These are phyloP conservation scores for Polytrichum commune DNA, from an alignment of 225 moss, liverwort and hornwort genomes.

Conservation along the genomic window DNA sequence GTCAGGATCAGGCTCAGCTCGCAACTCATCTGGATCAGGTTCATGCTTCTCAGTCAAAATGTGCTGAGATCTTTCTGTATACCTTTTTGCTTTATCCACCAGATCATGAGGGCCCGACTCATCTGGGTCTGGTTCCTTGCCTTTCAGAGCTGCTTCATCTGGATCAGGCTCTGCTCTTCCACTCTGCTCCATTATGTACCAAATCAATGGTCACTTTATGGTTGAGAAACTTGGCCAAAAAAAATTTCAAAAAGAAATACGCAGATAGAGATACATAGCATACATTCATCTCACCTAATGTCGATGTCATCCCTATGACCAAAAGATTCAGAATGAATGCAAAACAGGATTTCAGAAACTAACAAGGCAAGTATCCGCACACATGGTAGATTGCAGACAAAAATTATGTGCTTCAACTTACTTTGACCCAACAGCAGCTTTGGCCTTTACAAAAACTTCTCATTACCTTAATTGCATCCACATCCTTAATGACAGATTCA, in stretches of 20 bases:
- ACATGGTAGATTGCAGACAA: too few relatives aligned
- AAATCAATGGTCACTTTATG: neutral
- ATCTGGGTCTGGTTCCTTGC: conserved; percentile 34
- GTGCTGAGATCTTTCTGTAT: conserved; percentile 2
- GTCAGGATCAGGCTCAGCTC: conserved; percentile 30
- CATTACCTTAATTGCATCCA: conserved; percentile 14
- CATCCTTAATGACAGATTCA: conserved; percentile 7
- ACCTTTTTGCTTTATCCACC: neutral
- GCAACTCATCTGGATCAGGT: conserved; percentile 42
- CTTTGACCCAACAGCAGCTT: too few relatives aligned
- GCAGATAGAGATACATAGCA: too few relatives aligned
- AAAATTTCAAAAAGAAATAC: too few relatives aligned
- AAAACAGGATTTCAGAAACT: too few relatives aligned
- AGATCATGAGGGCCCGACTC: conserved; percentile 5
- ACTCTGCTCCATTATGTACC: neutral
- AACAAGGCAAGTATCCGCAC: too few relatives aligned
- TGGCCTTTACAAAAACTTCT: too few relatives aligned
- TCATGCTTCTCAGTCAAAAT: conserved; percentile 8
- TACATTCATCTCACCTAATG: too few relatives aligned
- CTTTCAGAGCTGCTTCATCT: conserved; percentile 16
- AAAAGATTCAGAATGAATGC: too few relatives aligned
- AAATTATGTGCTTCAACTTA: too few relatives aligned
- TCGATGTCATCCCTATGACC: too few relatives aligned
- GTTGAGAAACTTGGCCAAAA: too few relatives aligned
- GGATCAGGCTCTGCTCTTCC: conserved; percentile 16